Base-by-base conservation (phyloP, 306 rosid genomes). In the Astragalus glycyphyllos region DNA sequence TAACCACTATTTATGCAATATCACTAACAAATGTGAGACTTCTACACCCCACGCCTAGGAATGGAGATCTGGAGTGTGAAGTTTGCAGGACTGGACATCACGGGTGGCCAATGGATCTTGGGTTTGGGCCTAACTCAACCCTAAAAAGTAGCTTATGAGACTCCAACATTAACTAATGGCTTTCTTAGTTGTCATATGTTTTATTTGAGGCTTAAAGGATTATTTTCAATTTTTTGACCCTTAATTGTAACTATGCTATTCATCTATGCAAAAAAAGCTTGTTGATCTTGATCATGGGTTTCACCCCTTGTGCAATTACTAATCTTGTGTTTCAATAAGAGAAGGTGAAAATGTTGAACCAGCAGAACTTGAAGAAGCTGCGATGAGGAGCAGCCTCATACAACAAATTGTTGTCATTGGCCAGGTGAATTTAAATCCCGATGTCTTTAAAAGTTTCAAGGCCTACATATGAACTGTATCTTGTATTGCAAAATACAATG, bases 321-420 rank as follows among this genome's bases (percentile, higher is more conserved):
- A 51, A 65, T 54, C 4, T 11, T 54, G 48, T 80, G 40, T 77
- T 72, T 78, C 46, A 68, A 56, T 47, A 40, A 73, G 69, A 64
- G 77, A 53, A 92, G 98, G 98, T 38, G 98, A 92, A 84, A 92
- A 92, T 73, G 91, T 89, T 60, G 98, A 92, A 75, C 98, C 98
- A 0, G 82, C 15, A 15, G 92, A 80, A 73, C 85, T 92, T 62
- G 98, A 92, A 84, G 98, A 86, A 83, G 94, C 98, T 83, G 94
- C 96, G 50, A 71, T 89, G 83, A 84, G 85, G 79, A 92, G 98
- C 75, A 81, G 63, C 73, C 82, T 86, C 77, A 86, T 92, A 71
- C 96, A 89, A 58, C 96, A 92, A 67, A 86, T 92, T 69, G 82
- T 92, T 66, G 90, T 92, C 65, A 72, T 92, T 53, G 98, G 98